Evolutionary conservation across 768 basidiomycete genomes (phyloP).

Genomic region (Mrakia blollopis): DNA sequence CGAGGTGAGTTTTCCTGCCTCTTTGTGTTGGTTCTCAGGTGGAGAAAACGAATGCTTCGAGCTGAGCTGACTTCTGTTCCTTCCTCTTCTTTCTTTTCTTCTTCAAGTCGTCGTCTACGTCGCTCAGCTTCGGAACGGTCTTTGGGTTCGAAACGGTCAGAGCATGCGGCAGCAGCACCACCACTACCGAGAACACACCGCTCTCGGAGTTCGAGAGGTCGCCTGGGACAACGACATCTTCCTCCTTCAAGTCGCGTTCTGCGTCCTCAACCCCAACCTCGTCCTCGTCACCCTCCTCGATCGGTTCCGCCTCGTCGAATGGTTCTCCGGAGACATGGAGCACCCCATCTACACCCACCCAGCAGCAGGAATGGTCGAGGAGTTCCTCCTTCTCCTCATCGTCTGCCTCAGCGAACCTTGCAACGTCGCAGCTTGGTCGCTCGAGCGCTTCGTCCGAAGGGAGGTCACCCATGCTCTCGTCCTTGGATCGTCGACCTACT

Average conservation of each 20-base stretch:
- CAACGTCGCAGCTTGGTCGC: conserved; percentile 63
- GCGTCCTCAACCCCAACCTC: conserved; percentile 64
- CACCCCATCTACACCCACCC: conserved; percentile 65
- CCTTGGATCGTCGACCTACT: conserved; percentile 78
- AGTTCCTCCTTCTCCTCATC: conserved; percentile 80
- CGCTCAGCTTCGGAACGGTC: conserved; percentile 86
- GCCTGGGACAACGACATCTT: conserved; percentile 95
- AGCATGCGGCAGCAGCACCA: conserved; percentile 89
- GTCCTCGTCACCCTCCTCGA: conserved; percentile 83
- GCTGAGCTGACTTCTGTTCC: conserved; percentile 28
- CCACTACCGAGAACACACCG: conserved; percentile 91
- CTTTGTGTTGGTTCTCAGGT: too few relatives aligned
- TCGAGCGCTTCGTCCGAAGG: conserved; percentile 62
- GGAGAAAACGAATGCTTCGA: not conserved
- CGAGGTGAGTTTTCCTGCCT: conserved; percentile 56
- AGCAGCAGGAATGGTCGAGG: conserved; percentile 85
- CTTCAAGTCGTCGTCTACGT: conserved; percentile 74
- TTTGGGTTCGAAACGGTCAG: conserved; percentile 98
- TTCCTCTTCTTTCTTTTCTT: conserved; percentile 17
- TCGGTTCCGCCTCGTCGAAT: conserved; percentile 73
- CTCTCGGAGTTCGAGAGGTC: conserved; percentile 64
- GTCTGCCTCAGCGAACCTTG: conserved; percentile 77
- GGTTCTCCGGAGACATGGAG: conserved; percentile 56
- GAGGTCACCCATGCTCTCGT: conserved; percentile 89
- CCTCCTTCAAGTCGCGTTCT: conserved; percentile 77